Conservation (phyloP, 2,329 filamentous ascomycete genomes). For the Xylaria sp. region DNA sequence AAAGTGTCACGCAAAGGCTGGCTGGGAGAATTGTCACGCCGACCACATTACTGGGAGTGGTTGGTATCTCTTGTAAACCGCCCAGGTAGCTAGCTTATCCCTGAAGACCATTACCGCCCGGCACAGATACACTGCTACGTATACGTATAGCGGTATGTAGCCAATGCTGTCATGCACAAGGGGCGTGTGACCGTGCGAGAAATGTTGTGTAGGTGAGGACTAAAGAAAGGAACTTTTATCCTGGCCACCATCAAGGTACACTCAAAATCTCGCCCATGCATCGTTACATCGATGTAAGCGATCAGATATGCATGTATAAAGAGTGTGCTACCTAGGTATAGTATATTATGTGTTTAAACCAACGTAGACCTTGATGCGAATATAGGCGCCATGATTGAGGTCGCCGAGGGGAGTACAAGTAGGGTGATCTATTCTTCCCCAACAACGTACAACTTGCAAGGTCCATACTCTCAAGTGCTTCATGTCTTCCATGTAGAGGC, state of each 20-base stretch:
- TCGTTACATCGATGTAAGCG: conserved; percentile 32
- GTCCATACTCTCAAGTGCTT: background rate
- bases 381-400: background rate
- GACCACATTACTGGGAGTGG: conserved; percentile 13
- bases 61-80: background rate
- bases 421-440: background rate
- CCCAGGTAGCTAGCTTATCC: background rate
- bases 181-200: conserved; percentile 18
- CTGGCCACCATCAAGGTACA: background rate
- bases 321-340: background rate
- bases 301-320: conserved; percentile 5
- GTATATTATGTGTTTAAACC: conserved; percentile 23
- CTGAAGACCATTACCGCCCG: background rate
- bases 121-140: background rate
- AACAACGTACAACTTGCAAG: background rate
- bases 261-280: conserved; percentile 6
- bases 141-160: conserved; percentile 17
- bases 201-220: background rate
- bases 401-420: background rate
- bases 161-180: conserved; percentile 27
- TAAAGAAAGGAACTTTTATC: background rate
- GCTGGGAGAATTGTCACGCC: conserved; percentile 6
- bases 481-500: background rate
- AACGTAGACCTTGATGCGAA: background rate
- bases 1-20: conserved; percentile 2